These are phyloP conservation scores for Saccharomyces mikatae DNA, from an alignment of 805 yeast genomes.

Conservation along the genomic window DNA sequence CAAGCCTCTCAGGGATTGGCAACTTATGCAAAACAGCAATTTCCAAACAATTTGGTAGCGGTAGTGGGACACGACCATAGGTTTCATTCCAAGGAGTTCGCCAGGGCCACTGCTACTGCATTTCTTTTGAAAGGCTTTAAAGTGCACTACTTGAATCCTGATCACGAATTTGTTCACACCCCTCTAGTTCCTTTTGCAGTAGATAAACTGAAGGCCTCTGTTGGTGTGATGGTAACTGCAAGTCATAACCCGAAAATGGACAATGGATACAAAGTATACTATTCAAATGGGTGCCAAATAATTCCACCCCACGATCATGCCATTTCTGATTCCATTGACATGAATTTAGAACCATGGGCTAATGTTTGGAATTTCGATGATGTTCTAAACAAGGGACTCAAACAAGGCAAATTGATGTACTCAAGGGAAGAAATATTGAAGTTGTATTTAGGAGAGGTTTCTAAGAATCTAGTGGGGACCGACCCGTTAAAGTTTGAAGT, in stretches of 20 bases:
- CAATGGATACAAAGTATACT: conserved; percentile 92
- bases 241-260: conserved; percentile 80
- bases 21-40: conserved; percentile 34
- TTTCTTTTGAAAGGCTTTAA: conserved; percentile 61
- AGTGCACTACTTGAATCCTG: conserved; percentile 49
- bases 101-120: conserved; percentile 67
- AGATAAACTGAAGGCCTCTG: conserved; percentile 51
- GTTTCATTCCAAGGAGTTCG: conserved; percentile 69
- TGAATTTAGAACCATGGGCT: conserved; percentile 54
- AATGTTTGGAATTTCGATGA: conserved; percentile 41
- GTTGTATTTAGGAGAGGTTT: conserved; percentile 34
- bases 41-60: conserved; percentile 26
- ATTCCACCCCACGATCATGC: conserved; percentile 81
- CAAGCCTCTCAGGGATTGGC: conserved; percentile 88
- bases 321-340: conserved; percentile 57
- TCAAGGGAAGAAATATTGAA: conserved; percentile 38
- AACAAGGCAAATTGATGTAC: conserved; percentile 27
- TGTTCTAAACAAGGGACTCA: conserved; percentile 29
- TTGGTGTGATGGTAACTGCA: conserved; percentile 91
- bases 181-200: conserved; percentile 90
- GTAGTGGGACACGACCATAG: conserved; percentile 93
- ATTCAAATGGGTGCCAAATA: conserved; percentile 90
- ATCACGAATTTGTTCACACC: conserved; percentile 51
- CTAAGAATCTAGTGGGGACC: conserved; percentile 28
- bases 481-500: neutral